phyloP scores from a whole-genome alignment of 345 rosid species.

The Eucalyptus marginata region DNA sequence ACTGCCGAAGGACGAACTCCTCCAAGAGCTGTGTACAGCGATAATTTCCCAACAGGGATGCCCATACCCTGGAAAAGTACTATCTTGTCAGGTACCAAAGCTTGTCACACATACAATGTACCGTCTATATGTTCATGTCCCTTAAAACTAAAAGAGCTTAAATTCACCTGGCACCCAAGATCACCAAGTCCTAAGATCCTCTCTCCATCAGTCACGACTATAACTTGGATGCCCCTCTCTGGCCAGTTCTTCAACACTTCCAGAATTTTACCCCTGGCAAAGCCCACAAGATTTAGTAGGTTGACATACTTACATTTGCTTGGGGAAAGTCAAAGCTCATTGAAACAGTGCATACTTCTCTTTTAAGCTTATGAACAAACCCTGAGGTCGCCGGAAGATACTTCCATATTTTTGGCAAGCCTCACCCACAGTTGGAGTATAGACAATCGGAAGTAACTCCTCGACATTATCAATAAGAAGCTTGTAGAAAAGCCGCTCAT shows the following conservation, averaged over 20 bases:
- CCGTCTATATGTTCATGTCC: too few species aligned
- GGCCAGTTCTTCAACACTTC: constrained; percentile 97
- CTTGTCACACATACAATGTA: neutral
- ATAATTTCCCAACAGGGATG: constrained; percentile 78
- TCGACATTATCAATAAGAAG: constrained; percentile 81
- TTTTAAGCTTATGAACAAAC: constrained; percentile 83
- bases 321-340: neutral
- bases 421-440: constrained; percentile 94
- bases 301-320: neutral
- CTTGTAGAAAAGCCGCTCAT: constrained; percentile 81
- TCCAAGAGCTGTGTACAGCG: constrained; percentile 85
- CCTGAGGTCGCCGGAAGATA: constrained; percentile 93
- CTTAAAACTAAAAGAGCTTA: neutral
- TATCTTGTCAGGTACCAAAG: neutral
- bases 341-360: constrained; percentile 42
- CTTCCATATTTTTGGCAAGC: constrained; percentile 95
- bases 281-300: neutral
- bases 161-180: constrained; percentile 89
- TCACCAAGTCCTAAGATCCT: constrained; percentile 92
- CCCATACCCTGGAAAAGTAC: constrained; percentile 64
- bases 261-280: constrained; percentile 68
- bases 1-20: constrained; percentile 87
- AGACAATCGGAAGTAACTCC: constrained; percentile 84
- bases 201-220: constrained; percentile 95
- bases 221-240: constrained; percentile 69